Evolutionary conservation across 768 basidiomycete species (phyloP), one percentile per base, ranked within the genome.

Genomic region (Coprinopsis strossmayeri): DNA sequence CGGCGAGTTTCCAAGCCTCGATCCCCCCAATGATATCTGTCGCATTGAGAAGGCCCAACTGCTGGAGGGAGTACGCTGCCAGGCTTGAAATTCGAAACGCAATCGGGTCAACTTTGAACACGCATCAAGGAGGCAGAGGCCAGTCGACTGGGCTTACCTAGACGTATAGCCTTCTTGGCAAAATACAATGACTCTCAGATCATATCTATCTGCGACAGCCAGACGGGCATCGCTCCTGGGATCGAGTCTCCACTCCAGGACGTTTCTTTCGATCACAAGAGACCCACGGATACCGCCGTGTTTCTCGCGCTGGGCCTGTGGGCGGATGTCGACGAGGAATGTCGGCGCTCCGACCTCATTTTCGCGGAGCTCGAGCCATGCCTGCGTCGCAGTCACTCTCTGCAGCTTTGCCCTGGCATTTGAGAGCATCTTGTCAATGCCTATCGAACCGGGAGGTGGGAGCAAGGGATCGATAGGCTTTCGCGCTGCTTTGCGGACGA

Each of bases 241-340:
- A 63, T 91, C 87, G 54, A 91, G 82, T 20, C 79, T 74, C 85
- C 86, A 88, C 61, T 91, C 88, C 46, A 91, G 71, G 3, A 81
- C 76, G 57, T 86, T 89, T 20, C 87, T 74, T 57, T 89, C 87
- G 49, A 90, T 76, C 46, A 85, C 66, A 48, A 89, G 65, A n/a
- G 86, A 75, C 0, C 87, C 85, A 5, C 70, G 70, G 47, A 90
- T 82, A 0, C 66, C 71, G 0, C 88, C 88, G 26, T 76, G 66
- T 40, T 59, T 61, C 3, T 70, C 69, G 13, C 88, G 74, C 61
- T 87, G 78, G 3, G 70, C 72, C 32, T 70, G 75, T 0, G 86
- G 77, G 5, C 88, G 80, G 45, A 90, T 88, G 61, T 90, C 88
- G 5, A 91, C 87, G 34, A 91, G 70, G 47, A 89, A 75, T 1